These are phyloP conservation scores for Chalciporus chontae DNA, from an alignment of 768 basidiomycete genomes.

Conservation along the genomic window DNA sequence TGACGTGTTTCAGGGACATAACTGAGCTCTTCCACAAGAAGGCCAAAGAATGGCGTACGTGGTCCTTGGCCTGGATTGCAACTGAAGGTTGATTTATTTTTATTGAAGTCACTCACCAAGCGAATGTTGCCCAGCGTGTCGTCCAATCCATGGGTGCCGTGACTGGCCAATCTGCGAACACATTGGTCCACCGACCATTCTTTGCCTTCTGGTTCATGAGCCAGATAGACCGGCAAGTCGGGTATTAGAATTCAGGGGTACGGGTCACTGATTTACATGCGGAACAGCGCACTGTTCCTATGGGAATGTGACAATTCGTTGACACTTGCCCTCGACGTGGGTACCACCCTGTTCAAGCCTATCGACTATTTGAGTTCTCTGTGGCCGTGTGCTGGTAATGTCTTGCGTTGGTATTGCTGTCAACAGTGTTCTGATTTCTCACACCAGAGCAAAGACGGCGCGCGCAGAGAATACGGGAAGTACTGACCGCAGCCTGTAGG, in stretches of 20 bases:
- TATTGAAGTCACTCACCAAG: constrained; percentile 55
- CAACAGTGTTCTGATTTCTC: constrained; percentile 4
- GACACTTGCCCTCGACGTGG: constrained; percentile 58
- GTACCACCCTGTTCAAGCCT: constrained; percentile 55
- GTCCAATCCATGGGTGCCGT: constrained; percentile 58
- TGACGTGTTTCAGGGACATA: constrained; percentile 35
- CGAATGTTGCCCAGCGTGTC: constrained; percentile 53
- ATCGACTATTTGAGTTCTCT: constrained; percentile 58
- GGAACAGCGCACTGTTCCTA: constrained; percentile 47
- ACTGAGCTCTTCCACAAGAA: constrained; percentile 50
- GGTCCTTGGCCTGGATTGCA: constrained; percentile 3
- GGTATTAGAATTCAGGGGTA: background rate
- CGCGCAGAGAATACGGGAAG: constrained; percentile 45
- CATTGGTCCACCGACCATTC: constrained; percentile 57
- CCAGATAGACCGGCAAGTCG: constrained; percentile 53
- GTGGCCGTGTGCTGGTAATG: constrained; percentile 63
- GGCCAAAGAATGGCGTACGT: constrained; percentile 66
- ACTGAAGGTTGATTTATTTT: constrained; percentile 3
- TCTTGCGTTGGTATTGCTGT: background rate
- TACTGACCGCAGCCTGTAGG: constrained; percentile 44
- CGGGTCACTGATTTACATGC: constrained; percentile 11
- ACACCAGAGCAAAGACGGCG: constrained; percentile 48
- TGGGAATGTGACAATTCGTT: constrained; percentile 61
- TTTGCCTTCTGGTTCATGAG: constrained; percentile 76
- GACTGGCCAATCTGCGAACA: constrained; percentile 47